These are phyloP conservation scores for Tothia fuscella DNA, from an alignment of 2,329 filamentous ascomycete species.

Conservation along the genomic window DNA sequence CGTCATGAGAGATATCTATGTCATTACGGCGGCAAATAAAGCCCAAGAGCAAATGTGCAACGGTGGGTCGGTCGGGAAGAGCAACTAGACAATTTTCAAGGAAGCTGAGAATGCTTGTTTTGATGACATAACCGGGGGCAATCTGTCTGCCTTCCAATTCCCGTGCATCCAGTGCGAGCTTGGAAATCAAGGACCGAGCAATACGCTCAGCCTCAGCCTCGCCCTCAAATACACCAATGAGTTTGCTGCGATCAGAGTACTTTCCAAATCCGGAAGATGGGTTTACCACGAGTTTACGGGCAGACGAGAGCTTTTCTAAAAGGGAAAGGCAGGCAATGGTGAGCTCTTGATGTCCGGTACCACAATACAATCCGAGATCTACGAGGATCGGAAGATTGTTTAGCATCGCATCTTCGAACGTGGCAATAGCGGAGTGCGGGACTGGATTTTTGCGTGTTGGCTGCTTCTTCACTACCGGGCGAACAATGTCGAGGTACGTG, in stretches of 20 bases:
- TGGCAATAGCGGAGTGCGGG: conserved; percentile 65
- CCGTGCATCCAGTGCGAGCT: conserved; percentile 52
- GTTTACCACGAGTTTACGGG: conserved; percentile 63
- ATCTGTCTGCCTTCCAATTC: conserved; percentile 61
- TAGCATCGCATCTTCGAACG: conserved; percentile 83
- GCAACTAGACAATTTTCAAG: conserved; percentile 67
- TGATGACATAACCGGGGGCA: conserved; percentile 66
- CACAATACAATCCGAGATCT: conserved; percentile 76
- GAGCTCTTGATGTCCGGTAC: conserved; percentile 68
- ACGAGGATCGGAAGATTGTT: conserved; percentile 69
- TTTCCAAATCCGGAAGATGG: conserved; percentile 51
- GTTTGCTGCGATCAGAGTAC: conserved; percentile 62
- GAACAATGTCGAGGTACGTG: conserved; percentile 82
- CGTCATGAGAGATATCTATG: conserved; percentile 54
- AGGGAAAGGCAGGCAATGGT: conserved; percentile 71
- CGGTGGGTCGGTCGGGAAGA: conserved; percentile 64
- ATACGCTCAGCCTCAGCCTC: conserved; percentile 73
- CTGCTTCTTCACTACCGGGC: conserved; percentile 61
- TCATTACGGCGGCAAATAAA: conserved; percentile 61
- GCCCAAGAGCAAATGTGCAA: conserved; percentile 83
- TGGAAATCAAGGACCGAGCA: conserved; percentile 55
- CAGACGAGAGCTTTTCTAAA: conserved; percentile 75
- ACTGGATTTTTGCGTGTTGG: conserved; percentile 49
- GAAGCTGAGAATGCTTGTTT: conserved; percentile 75
- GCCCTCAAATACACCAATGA: conserved; percentile 76